phyloP scores from a whole-genome alignment of 148 eudicot genomes.

The Cornus florida region DNA sequence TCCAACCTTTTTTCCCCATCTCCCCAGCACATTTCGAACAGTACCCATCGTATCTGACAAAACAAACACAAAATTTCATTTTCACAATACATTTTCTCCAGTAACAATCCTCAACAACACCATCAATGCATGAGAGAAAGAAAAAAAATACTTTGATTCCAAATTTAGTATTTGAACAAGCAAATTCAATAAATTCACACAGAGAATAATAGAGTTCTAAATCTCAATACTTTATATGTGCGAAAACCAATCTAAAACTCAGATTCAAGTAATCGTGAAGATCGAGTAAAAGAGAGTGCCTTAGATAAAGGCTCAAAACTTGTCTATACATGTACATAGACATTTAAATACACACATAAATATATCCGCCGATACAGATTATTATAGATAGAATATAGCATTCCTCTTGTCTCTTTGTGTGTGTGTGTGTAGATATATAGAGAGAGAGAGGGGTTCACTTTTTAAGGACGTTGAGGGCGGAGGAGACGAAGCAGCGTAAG shows the following conservation, averaged over 20 bases:
- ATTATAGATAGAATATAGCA: neutral
- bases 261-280: neutral
- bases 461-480: constrained; percentile 40
- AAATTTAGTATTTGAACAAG: neutral
- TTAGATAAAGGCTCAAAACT: neutral
- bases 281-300: neutral
- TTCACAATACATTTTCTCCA: neutral
- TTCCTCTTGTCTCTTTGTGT: neutral
- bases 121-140: neutral
- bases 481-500: constrained; percentile 12
- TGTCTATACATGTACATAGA: no score
- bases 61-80: neutral
- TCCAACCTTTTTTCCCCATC: constrained; percentile 84
- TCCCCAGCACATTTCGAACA: constrained; percentile 63
- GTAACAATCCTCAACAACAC: neutral
- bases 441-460: constrained; percentile 26
- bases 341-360: no score
- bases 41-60: constrained; percentile 62
- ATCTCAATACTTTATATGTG: neutral
- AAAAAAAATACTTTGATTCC: neutral
- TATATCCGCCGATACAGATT: neutral
- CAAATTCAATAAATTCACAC: neutral
- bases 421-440: neutral
- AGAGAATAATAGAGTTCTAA: neutral
- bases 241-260: neutral